These are phyloP conservation scores for Cubamyces sp. DNA, from an alignment of 768 basidiomycete species.

Conservation along the genomic window DNA sequence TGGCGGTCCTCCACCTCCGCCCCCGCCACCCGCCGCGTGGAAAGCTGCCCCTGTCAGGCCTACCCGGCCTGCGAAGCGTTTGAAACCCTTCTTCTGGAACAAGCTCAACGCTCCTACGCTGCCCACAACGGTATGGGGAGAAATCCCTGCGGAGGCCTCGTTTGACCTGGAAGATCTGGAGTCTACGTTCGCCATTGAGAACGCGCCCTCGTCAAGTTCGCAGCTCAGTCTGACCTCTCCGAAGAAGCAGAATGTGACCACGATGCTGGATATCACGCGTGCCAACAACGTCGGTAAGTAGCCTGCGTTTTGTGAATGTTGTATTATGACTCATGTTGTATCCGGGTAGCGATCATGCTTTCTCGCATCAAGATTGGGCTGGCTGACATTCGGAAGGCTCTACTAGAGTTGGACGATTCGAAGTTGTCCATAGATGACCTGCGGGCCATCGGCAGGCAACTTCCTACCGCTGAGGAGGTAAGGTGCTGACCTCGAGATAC, in stretches of 20 bases:
- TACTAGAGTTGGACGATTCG: slow-evolving; percentile 73
- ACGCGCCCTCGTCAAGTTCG: slow-evolving; percentile 45
- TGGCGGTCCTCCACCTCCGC: slow-evolving; percentile 44
- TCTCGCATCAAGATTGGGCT: slow-evolving; percentile 70
- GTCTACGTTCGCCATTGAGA: slow-evolving; percentile 68
- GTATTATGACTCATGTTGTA: slow-evolving; percentile 1
- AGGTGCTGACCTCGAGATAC: slow-evolving; percentile 7
- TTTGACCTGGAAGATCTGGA: slow-evolving; percentile 76
- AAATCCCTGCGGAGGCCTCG: slow-evolving; percentile 44
- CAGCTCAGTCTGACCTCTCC: slow-evolving; percentile 43
- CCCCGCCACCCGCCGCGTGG: slow-evolving; percentile 38
- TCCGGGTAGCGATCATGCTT: slow-evolving; percentile 75
- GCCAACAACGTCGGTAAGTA: slow-evolving; percentile 81
- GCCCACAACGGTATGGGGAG: slow-evolving; percentile 71
- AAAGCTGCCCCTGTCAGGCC: slow-evolving; percentile 27
- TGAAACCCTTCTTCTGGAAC: slow-evolving; percentile 93
- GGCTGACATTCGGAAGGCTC: slow-evolving; percentile 66
- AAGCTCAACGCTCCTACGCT: slow-evolving; percentile 58
- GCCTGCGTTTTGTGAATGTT: background rate
- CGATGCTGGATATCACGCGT: slow-evolving; percentile 76
- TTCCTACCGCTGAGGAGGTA: slow-evolving; percentile 86
- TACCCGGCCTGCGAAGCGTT: slow-evolving; percentile 53
- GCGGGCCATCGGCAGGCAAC: slow-evolving; percentile 69
- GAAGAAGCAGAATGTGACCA: slow-evolving; percentile 66
- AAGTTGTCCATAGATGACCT: slow-evolving; percentile 75